Evolutionary conservation across 176 grass and related monocot species (phyloP).

Genomic region (Triticum aestivum): IWGSC_CS_RefSeq_v2.1 NC_057809.1:501695669-501696168

Average conservation of each 20-base stretch:
- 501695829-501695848: no score
- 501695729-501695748: no score
- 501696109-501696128: neutral
- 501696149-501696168: constrained; percentile 41
- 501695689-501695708: no score
- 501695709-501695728: no score
- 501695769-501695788: no score
- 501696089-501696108: neutral
- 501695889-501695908: no score
- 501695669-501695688: no score
- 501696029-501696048: neutral
- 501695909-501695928: neutral
- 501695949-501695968: neutral
- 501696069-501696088: neutral
- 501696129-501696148: neutral
- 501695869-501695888: no score
- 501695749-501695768: no score
- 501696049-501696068: constrained; percentile 18
- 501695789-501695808: no score
- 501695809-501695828: no score
- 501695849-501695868: no score
- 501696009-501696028: constrained; percentile 27
- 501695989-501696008: neutral
- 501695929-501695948: neutral
- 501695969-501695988: neutral